Evolutionary conservation across 805 yeast genomes (phyloP), one percentile per base, ranked within the genome.

Genomic region (Kregervanrija pseudodelftensis): DNA sequence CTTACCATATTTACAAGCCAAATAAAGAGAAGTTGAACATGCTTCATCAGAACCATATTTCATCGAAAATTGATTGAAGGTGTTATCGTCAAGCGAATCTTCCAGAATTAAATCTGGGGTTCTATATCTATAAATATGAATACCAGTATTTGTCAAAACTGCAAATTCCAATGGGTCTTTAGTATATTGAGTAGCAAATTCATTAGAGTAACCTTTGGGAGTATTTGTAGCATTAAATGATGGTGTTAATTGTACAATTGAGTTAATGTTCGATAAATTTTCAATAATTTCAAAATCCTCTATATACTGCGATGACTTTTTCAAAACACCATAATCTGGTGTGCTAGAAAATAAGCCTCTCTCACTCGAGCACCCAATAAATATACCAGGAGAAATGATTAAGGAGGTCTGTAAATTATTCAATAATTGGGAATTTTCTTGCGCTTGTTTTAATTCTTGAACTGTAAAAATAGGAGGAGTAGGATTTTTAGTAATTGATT

Each of bases 21-120:
- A 79, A 51, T 85, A 84, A 41, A 93, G 70, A 10, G 96, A 85
- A 1, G 93, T 81, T 0, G 96, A 82, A 58, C 97, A 91, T 3
- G 95, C 82, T 61, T 95, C 99, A 42, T 85, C 80, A 42, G 82
- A 74, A 5, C 98, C 97, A 60, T 88, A 89, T 44, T 85, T 82
- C 40, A 77, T 75, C 13, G 82, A 78, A 58, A 87, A 87, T 42
- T 81, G 74, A 42, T 80, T 73, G 42, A 86, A 76, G 15, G 84
- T 80, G 34, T 67, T 71, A 35, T 82, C 90, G 41, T 80, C 78
- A 45, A 86, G 66, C 0, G 83, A 64, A 45, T 67, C 69, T 57
- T 83, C 84, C 50, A 91, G 74, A 5, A 88, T 74, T 59, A 82
- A 76, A 59, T 83, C 90, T 7, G 96, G 93, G 3, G 89, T 82